phyloP scores from a whole-genome alignment of 164 flowering plant species.

The Malania oleifera region DNA sequence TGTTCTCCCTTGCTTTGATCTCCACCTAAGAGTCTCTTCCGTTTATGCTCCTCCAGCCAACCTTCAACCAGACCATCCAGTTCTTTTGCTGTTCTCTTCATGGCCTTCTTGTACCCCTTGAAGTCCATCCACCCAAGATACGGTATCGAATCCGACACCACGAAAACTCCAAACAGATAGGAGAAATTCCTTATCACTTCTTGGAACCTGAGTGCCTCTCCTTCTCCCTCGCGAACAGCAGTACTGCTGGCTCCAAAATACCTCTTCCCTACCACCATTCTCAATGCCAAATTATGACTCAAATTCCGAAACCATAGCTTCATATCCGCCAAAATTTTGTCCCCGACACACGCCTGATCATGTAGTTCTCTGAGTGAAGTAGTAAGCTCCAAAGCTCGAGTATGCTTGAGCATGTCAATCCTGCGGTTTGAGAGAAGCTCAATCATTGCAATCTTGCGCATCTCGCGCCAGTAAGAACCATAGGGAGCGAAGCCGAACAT shows the following conservation, averaged over 20 bases:
- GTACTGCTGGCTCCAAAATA: conserved; percentile 5
- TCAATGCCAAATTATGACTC: conserved; percentile 8
- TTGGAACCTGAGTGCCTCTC: neutral
- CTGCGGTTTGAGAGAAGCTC: conserved; percentile 21
- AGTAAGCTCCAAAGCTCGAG: conserved; percentile 6
- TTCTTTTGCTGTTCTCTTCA: conserved; percentile 6
- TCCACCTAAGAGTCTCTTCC: too few species aligned
- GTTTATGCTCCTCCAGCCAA: conserved; percentile 4
- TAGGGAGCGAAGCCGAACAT: conserved; percentile 21
- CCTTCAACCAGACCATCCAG: neutral
- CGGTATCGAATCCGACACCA: conserved; percentile 20
- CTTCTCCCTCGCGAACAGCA: conserved; percentile 2
- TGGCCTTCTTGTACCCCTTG: conserved; percentile 1
- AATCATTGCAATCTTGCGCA: conserved; percentile 13
- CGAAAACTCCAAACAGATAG: conserved; percentile 10
- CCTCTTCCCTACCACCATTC: conserved; percentile 21
- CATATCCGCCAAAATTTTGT: conserved; percentile 16
- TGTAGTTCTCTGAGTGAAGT: conserved; percentile 16
- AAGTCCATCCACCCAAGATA: conserved; percentile 2
- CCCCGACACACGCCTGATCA: neutral
- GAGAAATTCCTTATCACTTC: conserved; percentile 17
- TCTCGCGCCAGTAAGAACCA: conserved; percentile 19
- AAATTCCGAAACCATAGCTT: conserved; percentile 23
- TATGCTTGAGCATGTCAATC: conserved; percentile 13
- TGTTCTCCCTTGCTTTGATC: neutral